phyloP scores from a whole-genome alignment of 2,329 filamentous ascomycete genomes.

The Pseudogymnoascus sp. region DNA sequence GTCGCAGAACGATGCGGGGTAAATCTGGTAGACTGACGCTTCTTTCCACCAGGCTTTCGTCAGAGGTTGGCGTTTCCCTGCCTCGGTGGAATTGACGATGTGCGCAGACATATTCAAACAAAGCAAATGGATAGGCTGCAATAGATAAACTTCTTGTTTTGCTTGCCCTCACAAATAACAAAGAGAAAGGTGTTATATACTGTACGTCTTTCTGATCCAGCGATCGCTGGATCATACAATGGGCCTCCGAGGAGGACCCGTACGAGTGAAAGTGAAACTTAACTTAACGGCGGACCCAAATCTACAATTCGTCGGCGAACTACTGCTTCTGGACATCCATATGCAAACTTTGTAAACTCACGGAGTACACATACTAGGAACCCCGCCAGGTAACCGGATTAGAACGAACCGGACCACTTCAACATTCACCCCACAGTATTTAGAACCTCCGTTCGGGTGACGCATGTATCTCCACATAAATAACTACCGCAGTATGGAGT shows the following conservation, averaged over 20 bases:
- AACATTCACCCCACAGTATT: background rate
- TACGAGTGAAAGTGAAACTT: background rate
- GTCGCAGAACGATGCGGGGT: constrained; percentile 48
- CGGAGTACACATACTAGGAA: background rate
- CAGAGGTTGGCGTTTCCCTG: background rate
- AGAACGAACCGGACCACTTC: background rate
- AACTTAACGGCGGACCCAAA: background rate
- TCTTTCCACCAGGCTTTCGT: constrained; percentile 7
- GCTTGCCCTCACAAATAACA: background rate
- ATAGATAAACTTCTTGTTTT: background rate
- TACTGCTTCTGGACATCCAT: background rate
- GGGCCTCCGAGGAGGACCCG: background rate
- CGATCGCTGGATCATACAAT: background rate
- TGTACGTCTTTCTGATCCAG: background rate
- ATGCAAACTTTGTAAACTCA: background rate
- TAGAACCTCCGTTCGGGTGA: background rate
- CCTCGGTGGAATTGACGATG: background rate
- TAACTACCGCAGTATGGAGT: background rate
- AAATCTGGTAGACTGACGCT: constrained; percentile 43
- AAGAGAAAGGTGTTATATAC: background rate
- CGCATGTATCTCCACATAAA: background rate
- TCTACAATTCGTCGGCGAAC: background rate
- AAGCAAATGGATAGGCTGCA: background rate
- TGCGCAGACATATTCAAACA: background rate
- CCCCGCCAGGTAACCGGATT: background rate